These are phyloP conservation scores for Hyphopichia buzzinii DNA, from an alignment of 1,139 yeast species.

Conservation along the genomic window DNA sequence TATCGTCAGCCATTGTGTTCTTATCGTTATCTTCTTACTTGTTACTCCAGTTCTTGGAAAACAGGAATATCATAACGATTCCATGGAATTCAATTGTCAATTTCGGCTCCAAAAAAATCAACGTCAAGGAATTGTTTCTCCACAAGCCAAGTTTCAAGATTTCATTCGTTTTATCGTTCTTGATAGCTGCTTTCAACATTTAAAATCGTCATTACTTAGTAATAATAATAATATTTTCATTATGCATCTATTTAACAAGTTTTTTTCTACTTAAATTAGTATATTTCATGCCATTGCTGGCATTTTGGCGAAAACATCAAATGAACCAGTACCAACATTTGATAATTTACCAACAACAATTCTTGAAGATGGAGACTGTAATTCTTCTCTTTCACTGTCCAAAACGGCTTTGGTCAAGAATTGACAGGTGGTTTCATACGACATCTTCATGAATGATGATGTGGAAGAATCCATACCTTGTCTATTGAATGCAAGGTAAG, in stretches of 20 bases:
- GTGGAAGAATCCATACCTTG: conserved; percentile 97
- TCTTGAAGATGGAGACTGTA: conserved; percentile 93
- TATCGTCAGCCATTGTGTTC: conserved; percentile 57
- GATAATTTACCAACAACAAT: conserved; percentile 90
- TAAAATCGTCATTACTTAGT: too few relatives aligned
- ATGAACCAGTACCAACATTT: conserved; percentile 94
- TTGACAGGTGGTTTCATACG: conserved; percentile 97
- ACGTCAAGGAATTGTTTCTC: conserved; percentile 52
- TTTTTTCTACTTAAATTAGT: background rate
- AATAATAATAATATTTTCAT: background rate
- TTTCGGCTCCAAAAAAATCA: conserved; percentile 46
- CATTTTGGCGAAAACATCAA: conserved; percentile 78
- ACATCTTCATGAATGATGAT: conserved; percentile 97
- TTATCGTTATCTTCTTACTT: conserved; percentile 51
- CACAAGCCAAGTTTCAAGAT: conserved; percentile 66
- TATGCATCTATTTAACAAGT: background rate
- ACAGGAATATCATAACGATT: conserved; percentile 52
- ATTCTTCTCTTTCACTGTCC: conserved; percentile 84
- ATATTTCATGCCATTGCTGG: conserved; percentile 22
- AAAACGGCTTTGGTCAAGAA: conserved; percentile 95
- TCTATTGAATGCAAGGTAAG: conserved; percentile 94
- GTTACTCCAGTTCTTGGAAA: conserved; percentile 56
- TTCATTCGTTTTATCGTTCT: conserved; percentile 55
- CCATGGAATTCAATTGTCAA: conserved; percentile 47
- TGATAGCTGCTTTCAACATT: conserved; percentile 64